A percentile compares a stretch with the other conserved stretches of the same genome.
Evolutionary conservation across 495 filamentous ascomycete genomes (phyloP).

Genomic region (Parachaetomium inaequale): DNA sequence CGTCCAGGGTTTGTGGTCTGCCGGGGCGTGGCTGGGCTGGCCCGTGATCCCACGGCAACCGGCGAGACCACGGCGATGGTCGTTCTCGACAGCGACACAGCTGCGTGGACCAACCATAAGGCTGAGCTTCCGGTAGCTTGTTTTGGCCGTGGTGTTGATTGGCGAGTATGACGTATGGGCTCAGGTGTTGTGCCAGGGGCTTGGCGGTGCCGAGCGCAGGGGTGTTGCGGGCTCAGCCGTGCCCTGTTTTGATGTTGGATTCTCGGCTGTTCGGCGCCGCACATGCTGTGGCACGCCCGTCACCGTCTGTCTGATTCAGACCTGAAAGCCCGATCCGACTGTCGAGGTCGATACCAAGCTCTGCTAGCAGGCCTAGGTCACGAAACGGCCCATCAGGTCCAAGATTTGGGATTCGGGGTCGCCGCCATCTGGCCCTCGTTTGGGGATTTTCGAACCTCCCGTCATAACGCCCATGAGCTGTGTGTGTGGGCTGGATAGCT

Average conservation of each 20-base stretch:
- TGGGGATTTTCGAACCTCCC: not conserved
- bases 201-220: constrained; percentile 15
- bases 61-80: not conserved
- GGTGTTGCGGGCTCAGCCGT: not conserved
- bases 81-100: not conserved
- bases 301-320: not conserved
- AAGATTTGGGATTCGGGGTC: not conserved
- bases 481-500: not conserved
- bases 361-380: not conserved
- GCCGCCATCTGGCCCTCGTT: not conserved
- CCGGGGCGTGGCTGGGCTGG: constrained; percentile 8
- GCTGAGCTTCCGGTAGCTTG: constrained; percentile 10
- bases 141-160: constrained; percentile 17
- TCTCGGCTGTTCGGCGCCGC: constrained; percentile 8
- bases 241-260: constrained; percentile 17
- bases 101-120: constrained; percentile 5
- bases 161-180: constrained; percentile 23
- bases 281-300: not conserved
- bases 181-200: constrained; percentile 10
- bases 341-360: not conserved
- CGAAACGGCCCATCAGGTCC: not conserved
- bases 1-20: not conserved
- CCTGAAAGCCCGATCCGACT: not conserved
- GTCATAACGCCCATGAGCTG: not conserved
- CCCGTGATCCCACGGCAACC: not conserved